Base-by-base conservation (phyloP, 2,329 filamentous ascomycete species). In the Ophiostoma tasmaniense region DNA sequence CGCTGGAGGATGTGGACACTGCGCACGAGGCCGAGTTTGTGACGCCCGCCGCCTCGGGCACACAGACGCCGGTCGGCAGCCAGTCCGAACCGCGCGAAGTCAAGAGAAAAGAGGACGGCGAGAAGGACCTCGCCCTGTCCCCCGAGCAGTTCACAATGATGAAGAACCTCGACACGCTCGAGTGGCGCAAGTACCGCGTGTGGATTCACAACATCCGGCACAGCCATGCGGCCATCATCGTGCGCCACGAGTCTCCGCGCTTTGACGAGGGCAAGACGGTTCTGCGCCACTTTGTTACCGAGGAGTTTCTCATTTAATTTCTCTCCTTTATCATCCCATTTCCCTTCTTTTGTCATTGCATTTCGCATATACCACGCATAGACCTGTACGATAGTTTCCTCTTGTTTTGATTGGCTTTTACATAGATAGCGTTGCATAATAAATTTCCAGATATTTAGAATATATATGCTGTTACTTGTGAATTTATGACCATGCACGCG, bases 211-310 rank as follows among this genome's bases (percentile, higher is more conserved):
- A 93, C 6, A 84, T 87, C 68, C 80, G 83, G n/a, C 92, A 97
- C 76, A 91, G 87, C 70, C 94, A 98, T 78, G 94, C 93, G 0
- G 93, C 93, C 2, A 96, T 98, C 65, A 91, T 98, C 72, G 88
- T 96, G 45, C 85, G 94, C 50, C 86, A 82, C 70, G 86, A 90
- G 52, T 88, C 87, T 76, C 80, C 84, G 67, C 80, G 78, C 0
- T 96, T 93, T 74, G 82, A 84, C 1, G 93, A 98, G 78, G 94
- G 94, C 0, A 86, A 84, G 75, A 77, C 91, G 14, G 91, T 97
- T 42, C 81, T 95, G 69, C 84, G 83, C 74, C 94, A 98, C 79
- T 98, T 91, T 90, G 80, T 93, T 2, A 83, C 89, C 67, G 84
- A 89, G 64, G 89, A 89, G 75, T 97, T 98, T 76, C 77, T 87